These are phyloP conservation scores for Diphasiastrum complanatum DNA, from an alignment of 83 land plant genomes.

Conservation along the genomic window DNA sequence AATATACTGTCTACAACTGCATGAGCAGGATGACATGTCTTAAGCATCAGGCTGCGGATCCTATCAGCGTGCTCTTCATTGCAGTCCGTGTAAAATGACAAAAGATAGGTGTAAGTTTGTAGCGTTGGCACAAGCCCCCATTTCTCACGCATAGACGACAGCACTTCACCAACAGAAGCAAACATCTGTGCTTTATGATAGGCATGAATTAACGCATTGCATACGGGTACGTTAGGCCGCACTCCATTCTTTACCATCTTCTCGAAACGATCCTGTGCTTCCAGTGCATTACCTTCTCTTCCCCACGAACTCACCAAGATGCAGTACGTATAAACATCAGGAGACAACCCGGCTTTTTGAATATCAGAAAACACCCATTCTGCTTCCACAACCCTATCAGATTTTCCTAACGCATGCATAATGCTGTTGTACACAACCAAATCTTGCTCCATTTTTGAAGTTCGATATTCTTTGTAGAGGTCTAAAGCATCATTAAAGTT, in stretches of 20 bases:
- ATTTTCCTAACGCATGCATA: neutral
- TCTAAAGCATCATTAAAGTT: neutral
- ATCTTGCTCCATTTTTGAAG: neutral
- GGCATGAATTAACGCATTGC: conserved; percentile 6
- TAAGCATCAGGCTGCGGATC: neutral
- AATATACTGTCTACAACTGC: neutral
- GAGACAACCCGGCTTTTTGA: too few species aligned
- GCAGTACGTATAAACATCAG: too few species aligned
- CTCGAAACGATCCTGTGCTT: neutral
- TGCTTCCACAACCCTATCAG: neutral
- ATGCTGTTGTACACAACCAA: conserved; percentile 6
- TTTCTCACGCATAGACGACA: neutral
- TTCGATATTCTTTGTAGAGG: conserved; percentile 7
- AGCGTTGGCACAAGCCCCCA: conserved; percentile 7
- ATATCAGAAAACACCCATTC: conserved; percentile 7
- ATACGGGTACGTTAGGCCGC: neutral
- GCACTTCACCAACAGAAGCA: neutral
- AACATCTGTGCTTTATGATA: neutral
- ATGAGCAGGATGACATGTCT: conserved; percentile 9
- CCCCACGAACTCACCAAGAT: conserved; percentile 1
- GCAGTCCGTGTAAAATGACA: conserved; percentile 3
- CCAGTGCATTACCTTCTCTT: neutral
- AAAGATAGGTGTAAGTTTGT: conserved; percentile 2
- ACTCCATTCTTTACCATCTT: neutral
- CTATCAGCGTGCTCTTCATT: neutral